Base-by-base conservation (phyloP, 257 asterid genomes). In the Parsonsia alboflavescens region DNA sequence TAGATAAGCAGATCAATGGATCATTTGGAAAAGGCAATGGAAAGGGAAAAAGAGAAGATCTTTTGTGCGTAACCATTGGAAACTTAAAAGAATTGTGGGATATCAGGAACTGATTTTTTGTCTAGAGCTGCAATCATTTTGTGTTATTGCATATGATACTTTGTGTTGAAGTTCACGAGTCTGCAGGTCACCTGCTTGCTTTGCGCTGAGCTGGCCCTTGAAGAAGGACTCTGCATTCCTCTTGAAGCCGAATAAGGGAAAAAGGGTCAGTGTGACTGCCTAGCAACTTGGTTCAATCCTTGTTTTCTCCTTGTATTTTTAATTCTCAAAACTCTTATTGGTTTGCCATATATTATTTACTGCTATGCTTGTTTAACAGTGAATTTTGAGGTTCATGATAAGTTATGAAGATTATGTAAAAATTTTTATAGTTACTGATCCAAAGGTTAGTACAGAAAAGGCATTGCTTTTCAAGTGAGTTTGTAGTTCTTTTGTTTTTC, bases 121-220 rank as follows among this genome's bases (percentile, higher is more conserved):
- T 7, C 70, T 36, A 3, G 15, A 65, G 6, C 36, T 7, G 49
- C 15, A 63, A 63, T 63, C 24, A 65, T 67, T 68, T 53, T 36
- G 46, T 36, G 41, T 36, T 49, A 39, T 54, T 8, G 39, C 72
- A 28, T 33, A 36, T 79, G 50, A 62, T 78, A 22, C 71, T 75
- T 53, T 36, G 15, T 15, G 12, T 57, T 22, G 16, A 36, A 22
- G 28, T 74, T 52, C 66, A 59, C 69, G 19, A 58, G 65, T 9
- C 75, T 68, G 78, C 71, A 94, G 99, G 99, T 86, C 98, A 69
- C 98, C 93, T 81, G 53, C 96, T 73, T 94, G 98, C 89, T 90
- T 94, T 86, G 90, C 85, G 82, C 76, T 92, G 93, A 56, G 75
- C 81, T 94, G 97, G 98, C 99, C 99, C 57, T 78, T 90, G 90